Base-by-base conservation (phyloP, 2,329 filamentous ascomycete genomes). In the Drechslera avenae region DNA sequence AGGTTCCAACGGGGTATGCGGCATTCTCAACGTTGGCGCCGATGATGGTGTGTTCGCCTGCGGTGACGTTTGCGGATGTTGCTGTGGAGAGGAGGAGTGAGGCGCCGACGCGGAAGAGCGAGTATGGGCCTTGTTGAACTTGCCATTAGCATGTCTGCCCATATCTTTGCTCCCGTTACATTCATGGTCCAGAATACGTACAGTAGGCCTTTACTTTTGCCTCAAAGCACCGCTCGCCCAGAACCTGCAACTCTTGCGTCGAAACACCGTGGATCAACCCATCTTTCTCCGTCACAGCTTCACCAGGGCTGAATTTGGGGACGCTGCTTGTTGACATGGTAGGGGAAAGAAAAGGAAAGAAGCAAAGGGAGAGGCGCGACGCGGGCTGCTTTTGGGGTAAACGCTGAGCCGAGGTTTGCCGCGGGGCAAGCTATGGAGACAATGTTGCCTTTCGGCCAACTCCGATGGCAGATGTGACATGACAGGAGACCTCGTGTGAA, bases 1-100 rank as follows among this genome's bases (percentile, higher is more conserved):
- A 97, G 2, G 90, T 95, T n/a, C 91, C 91, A 5, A 97, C 92
- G 0, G 94, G 93, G 71, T 96, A 97, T 21, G 88, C 80, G 1
- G 91, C 92, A 71, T 97, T 97, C 77, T 99, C 94, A 55, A 97
- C 64, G 48, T 76, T 76, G 56, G 90, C 91, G 46, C 94, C 94
- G 37, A 82, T 78, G 50, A 91, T 80, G 61, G 81, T 84, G 50
- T 63, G 57, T 3, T 56, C 28, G 36, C 48, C 40, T 5, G 81
- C 83, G 23, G 79, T 75, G 7, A 63, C 33, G 16, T 39, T 43
- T n/a, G 34, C 37, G 7, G 59, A 49, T 13, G 7, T 37, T 1
- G 56, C 39, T 9, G 57, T 55, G 45, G 56, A 53, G 8, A 74
- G 58, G 55, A 97, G 85, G 54, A 97, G 76, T 28, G 89, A 86